Evolutionary conservation across 805 yeast species (phyloP).

Genomic region (Saccharomycopsis fermentans): DNA sequence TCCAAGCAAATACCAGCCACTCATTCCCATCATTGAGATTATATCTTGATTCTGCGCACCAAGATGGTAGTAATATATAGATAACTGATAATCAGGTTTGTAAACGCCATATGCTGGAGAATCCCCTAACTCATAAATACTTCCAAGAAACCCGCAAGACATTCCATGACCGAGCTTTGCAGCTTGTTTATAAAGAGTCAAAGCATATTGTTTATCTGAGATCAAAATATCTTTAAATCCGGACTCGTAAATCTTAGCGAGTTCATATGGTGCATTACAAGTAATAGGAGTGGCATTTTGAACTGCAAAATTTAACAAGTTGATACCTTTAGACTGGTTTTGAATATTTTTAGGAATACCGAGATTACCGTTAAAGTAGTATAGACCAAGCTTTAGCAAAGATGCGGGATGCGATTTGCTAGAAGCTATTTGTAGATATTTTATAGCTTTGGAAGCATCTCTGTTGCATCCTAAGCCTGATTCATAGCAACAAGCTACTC

Average conservation of each 20-base stretch:
- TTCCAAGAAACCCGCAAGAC: slow-evolving; percentile 72
- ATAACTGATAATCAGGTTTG: slow-evolving; percentile 28
- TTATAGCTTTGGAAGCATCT: slow-evolving; percentile 77
- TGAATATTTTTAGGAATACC: slow-evolving; percentile 57
- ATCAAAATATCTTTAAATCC: slow-evolving; percentile 85
- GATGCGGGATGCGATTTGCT: slow-evolving; percentile 92
- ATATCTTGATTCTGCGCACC: slow-evolving; percentile 86
- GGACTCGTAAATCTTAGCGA: slow-evolving; percentile 69
- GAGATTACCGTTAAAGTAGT: slow-evolving; percentile 75
- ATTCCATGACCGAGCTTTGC: slow-evolving; percentile 79
- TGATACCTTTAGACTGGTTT: slow-evolving; percentile 75
- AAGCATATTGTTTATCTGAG: slow-evolving; percentile 72
- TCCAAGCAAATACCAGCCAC: slow-evolving; percentile 95
- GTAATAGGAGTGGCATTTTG: slow-evolving; percentile 73
- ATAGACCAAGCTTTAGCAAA: slow-evolving; percentile 83
- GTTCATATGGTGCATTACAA: slow-evolving; percentile 85
- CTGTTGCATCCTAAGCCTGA: slow-evolving; percentile 89
- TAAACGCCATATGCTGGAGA: slow-evolving; percentile 5
- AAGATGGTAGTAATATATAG: slow-evolving; percentile 83
- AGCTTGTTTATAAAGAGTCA: slow-evolving; percentile 75
- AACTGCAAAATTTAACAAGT: slow-evolving; percentile 84
- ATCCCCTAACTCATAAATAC: slow-evolving; percentile 66
- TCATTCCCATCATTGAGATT: slow-evolving; percentile 79
- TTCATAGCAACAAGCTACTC: slow-evolving; percentile 85
- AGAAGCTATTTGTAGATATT: slow-evolving; percentile 76